A percentile compares a stretch with the other conserved stretches of the same genome.
Evolutionary conservation across 176 grass and related monocot species (phyloP).

Genomic region (Elymus sibiricus): DNA sequence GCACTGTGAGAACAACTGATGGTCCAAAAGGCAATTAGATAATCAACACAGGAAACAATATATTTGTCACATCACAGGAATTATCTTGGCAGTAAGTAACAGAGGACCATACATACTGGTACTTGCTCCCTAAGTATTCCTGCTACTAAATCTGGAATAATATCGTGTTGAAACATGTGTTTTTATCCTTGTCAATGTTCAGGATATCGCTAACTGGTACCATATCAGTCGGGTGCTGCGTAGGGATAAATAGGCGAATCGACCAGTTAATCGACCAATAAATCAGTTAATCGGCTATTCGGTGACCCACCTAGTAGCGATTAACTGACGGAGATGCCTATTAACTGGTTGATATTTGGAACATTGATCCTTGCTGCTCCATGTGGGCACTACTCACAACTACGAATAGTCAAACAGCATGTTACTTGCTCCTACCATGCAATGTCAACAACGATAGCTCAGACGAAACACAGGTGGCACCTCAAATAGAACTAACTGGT

Average conservation of each 20-base stretch:
- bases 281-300: too few species aligned
- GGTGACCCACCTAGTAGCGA: too few species aligned
- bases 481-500: background rate
- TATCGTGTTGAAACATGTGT: background rate
- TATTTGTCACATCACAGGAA: background rate
- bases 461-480: background rate
- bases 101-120: background rate
- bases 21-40: background rate
- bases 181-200: background rate
- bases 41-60: background rate
- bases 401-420: background rate
- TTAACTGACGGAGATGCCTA: too few species aligned
- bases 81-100: background rate
- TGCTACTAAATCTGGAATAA: background rate
- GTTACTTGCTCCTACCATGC: background rate
- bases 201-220: too few species aligned
- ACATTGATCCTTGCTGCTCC: background rate
- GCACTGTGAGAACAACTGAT: background rate
- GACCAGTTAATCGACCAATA: too few species aligned
- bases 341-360: too few species aligned
- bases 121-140: background rate
- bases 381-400: background rate
- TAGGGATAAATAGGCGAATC: too few species aligned
- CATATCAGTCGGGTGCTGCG: too few species aligned
- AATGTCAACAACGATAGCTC: background rate